Conservation (phyloP, 352 stramenopile genomes). For the Phytopythium aichiense region DNA sequence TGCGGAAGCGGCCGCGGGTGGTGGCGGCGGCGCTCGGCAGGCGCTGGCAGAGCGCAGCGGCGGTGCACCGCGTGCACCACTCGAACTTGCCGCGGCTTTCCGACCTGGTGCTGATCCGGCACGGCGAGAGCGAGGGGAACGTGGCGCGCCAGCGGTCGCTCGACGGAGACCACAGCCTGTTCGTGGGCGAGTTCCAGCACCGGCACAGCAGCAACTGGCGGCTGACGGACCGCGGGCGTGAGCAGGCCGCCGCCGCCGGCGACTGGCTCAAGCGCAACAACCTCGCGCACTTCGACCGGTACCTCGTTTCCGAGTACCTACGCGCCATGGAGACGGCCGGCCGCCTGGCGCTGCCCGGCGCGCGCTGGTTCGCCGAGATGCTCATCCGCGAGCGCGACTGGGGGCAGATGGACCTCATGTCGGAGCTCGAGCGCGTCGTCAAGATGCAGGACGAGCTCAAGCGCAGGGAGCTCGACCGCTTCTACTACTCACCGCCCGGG, state of each 20-base stretch:
- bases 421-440: slow-evolving; percentile 77
- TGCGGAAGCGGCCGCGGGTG: slow-evolving; percentile 12
- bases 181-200: slow-evolving; percentile 84
- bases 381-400: slow-evolving; percentile 87
- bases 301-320: slow-evolving; percentile 87
- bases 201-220: slow-evolving; percentile 88
- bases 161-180: slow-evolving; percentile 80
- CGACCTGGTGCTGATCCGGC: slow-evolving; percentile 85
- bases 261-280: slow-evolving; percentile 82
- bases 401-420: slow-evolving; percentile 90
- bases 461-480: slow-evolving; percentile 74
- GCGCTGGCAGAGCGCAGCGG: slow-evolving; percentile 6
- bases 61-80: slow-evolving; percentile 13
- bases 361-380: slow-evolving; percentile 87
- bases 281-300: slow-evolving; percentile 75
- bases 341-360: slow-evolving; percentile 63
- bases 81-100: slow-evolving; percentile 51
- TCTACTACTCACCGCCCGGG: slow-evolving; percentile 84
- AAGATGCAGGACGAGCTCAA: slow-evolving; percentile 89
- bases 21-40: not conserved
- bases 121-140: slow-evolving; percentile 88
- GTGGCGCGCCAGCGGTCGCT: slow-evolving; percentile 81
- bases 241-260: slow-evolving; percentile 67
- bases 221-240: slow-evolving; percentile 76
- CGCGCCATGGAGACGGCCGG: slow-evolving; percentile 84